phyloP scores from a whole-genome alignment of 1,284 basidiomycete genomes.

The Marasmius sp. region DNA sequence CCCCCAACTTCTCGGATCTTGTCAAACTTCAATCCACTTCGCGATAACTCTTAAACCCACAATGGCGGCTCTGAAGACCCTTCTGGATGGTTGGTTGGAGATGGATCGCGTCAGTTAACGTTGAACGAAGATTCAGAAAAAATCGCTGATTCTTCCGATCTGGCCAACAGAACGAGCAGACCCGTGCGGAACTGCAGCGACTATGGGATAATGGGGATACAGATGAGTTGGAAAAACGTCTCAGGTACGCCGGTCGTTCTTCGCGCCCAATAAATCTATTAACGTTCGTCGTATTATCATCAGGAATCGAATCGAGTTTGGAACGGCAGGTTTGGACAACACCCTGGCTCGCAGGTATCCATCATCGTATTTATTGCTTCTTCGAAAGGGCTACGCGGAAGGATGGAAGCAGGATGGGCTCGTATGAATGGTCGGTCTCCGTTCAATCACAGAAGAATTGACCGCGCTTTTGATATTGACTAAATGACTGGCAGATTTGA shows the following conservation, averaged over 20 bases:
- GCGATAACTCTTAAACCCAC: not conserved
- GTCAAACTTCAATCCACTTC: no score
- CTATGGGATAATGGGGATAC: conserved; percentile 46
- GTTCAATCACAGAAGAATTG: no score
- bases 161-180: conserved; percentile 48
- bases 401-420: conserved; percentile 84
- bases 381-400: conserved; percentile 66
- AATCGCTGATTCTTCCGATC: not conserved
- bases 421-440: conserved; percentile 69
- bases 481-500: conserved; percentile 50
- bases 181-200: conserved; percentile 51
- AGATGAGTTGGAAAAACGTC: conserved; percentile 54
- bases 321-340: conserved; percentile 67
- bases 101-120: conserved; percentile 6
- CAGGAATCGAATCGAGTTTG: conserved; percentile 78
- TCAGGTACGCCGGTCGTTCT: conserved; percentile 44
- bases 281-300: not conserved
- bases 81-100: conserved; percentile 10
- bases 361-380: conserved; percentile 3
- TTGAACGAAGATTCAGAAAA: not conserved
- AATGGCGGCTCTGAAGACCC: conserved; percentile 9
- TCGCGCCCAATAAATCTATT: conserved; percentile 1
- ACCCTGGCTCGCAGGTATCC: not conserved
- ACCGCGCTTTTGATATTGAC: not conserved
- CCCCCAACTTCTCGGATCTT: not conserved